Evolutionary conservation across 1,284 basidiomycete genomes (phyloP), one percentile per base, ranked within the genome.

Genomic region (Puccinia hordei): DNA sequence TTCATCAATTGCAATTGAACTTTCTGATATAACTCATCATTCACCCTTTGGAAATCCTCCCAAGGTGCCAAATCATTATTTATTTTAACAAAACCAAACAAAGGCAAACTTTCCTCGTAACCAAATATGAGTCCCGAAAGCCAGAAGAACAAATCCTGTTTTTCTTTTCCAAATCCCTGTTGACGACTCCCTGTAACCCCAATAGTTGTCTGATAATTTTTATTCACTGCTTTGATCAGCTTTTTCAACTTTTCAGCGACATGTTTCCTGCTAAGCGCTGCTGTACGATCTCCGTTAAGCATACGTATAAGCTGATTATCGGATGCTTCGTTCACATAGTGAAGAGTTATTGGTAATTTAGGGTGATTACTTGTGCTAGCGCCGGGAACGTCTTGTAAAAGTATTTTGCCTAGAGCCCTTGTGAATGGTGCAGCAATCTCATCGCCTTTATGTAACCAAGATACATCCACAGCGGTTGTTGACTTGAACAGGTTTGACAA

Each of bases 1-100:
- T 55, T 9, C 6, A 55, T 55, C 53, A 55, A 55, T 55, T 55
- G 22, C 53, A 55, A 55, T 55, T 55, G n/a, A 55, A 55, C 53
- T 55, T 55, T n/a, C 24, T 55, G 53, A 55, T 24, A 55, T 55
- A n/a, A 17, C 13, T n/a, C 24, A 12, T 17, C 1, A 55, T 24
- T n/a, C 13, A 2, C n/a, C 6, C n/a, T 55, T n/a, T 10, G 2
- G 24, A 24, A 24, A 55, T 55, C 53, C 24, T 55, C 53, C 53
- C 22, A 55, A 19, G 53, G 53, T 49, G 46, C 46, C 15, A 49
- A 19, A 49, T 49, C 46, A 49, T 49, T 49, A 13, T 55, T n/a
- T 55, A n/a, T 55, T 27, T 55, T 24, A n/a, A n/a, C 19, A 2
- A n/a, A 24, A 10, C 53, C 53, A 55, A 55, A 17, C 53, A 55